phyloP scores from a whole-genome alignment of 2,329 filamentous ascomycete species.

The Dactylella cylindrospora region DNA sequence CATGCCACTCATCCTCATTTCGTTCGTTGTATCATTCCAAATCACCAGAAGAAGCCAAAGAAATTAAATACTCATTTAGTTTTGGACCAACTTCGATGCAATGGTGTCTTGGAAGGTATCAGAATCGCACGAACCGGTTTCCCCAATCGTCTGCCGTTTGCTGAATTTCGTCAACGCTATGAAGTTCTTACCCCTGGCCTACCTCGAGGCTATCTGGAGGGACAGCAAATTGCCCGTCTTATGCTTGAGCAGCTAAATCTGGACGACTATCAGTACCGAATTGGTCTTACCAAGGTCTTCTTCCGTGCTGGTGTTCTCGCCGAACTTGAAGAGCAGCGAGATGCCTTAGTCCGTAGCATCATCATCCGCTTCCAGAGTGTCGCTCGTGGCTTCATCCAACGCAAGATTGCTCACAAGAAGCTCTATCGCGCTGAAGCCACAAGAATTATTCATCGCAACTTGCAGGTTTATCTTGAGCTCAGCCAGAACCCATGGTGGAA shows the following conservation, averaged over 20 bases:
- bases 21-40: slow-evolving; percentile 94
- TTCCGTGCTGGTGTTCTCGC: slow-evolving; percentile 94
- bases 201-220: slow-evolving; percentile 87
- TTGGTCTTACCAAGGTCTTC: slow-evolving; percentile 96
- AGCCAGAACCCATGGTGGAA: slow-evolving; percentile 97
- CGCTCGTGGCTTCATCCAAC: slow-evolving; percentile 83
- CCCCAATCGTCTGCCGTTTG: slow-evolving; percentile 86
- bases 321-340: slow-evolving; percentile 92
- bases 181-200: slow-evolving; percentile 88
- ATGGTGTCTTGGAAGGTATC: slow-evolving; percentile 98
- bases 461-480: slow-evolving; percentile 85
- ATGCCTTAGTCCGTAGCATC: slow-evolving; percentile 88
- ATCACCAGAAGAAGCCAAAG: slow-evolving; percentile 96
- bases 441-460: slow-evolving; percentile 90
- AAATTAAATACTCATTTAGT: slow-evolving; percentile 90
- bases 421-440: slow-evolving; percentile 94
- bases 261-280: slow-evolving; percentile 82
- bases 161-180: slow-evolving; percentile 92
- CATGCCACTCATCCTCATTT: slow-evolving; percentile 98
- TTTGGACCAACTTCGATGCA: slow-evolving; percentile 93
- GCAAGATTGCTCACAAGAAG: slow-evolving; percentile 85
- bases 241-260: slow-evolving; percentile 88
- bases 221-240: slow-evolving; percentile 77
- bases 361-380: slow-evolving; percentile 91
- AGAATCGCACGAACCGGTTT: slow-evolving; percentile 96